A percentile compares a stretch with the other conserved stretches of the same genome.
Conservation (phyloP, 305 asterid species). For the Solanum hybrid region DNA sequence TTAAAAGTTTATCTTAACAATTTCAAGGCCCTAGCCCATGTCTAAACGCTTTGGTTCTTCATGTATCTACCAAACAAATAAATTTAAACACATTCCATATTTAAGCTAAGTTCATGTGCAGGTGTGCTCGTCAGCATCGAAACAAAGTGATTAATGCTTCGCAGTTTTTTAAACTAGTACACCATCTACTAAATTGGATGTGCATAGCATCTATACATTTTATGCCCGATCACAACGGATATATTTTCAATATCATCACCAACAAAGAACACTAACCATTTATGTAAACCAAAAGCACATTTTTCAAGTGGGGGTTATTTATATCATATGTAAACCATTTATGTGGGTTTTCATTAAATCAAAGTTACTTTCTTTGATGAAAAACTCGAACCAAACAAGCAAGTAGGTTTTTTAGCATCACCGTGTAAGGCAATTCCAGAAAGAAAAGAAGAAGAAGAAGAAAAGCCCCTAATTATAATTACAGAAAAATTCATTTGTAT, state of each 20-base stretch:
- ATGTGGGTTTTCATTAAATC: background rate
- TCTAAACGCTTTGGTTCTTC: background rate
- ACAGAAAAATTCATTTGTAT: background rate
- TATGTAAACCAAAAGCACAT: background rate
- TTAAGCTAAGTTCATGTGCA: background rate
- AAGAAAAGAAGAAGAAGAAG: too few species aligned
- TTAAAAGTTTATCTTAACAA: background rate
- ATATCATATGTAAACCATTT: background rate
- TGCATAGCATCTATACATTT: background rate
- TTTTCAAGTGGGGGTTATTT: background rate
- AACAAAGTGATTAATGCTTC: background rate
- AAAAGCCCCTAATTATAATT: background rate
- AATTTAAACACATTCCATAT: background rate
- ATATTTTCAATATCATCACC: background rate
- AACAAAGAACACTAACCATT: background rate
- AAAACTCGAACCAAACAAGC: background rate
- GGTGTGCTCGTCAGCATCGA: background rate
- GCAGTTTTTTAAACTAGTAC: background rate
- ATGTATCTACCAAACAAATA: background rate
- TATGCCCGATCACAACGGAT: background rate
- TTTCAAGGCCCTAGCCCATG: background rate
- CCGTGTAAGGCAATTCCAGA: background rate
- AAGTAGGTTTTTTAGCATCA: background rate
- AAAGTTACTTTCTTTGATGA: background rate
- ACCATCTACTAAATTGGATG: background rate